These are phyloP conservation scores for Saccharomycopsis microspora DNA, from an alignment of 805 yeast genomes.

Conservation along the genomic window DNA sequence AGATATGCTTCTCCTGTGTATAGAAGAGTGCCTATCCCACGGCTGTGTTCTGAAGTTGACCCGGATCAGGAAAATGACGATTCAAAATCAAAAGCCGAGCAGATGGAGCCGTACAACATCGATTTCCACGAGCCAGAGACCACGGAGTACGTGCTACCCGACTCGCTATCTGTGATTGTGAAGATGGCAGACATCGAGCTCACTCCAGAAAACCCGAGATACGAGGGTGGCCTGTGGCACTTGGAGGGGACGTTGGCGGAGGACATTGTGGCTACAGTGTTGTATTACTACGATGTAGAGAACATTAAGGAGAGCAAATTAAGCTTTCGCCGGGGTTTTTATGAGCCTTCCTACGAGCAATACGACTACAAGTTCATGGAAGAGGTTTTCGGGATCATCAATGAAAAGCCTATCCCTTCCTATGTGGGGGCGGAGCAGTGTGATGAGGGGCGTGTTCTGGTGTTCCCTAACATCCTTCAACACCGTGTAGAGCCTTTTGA, in stretches of 20 bases:
- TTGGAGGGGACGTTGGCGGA: slow-evolving; percentile 32
- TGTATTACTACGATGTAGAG: slow-evolving; percentile 30
- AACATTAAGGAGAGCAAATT: slow-evolving; percentile 27
- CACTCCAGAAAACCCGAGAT: slow-evolving; percentile 29
- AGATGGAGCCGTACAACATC: too few species aligned
- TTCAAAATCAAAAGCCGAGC: too few species aligned
- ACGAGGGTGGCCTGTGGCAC: slow-evolving; percentile 33
- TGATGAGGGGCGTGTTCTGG: slow-evolving; percentile 22
- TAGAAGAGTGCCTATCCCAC: slow-evolving; percentile 2
- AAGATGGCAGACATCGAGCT: slow-evolving; percentile 31
- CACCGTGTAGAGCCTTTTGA: slow-evolving; percentile 30
- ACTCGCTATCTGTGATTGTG: slow-evolving; percentile 20
- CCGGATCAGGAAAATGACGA: slow-evolving; percentile 21
- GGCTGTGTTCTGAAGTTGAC: slow-evolving; percentile 5
- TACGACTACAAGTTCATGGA: slow-evolving; percentile 21
- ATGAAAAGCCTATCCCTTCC: slow-evolving; percentile 22
- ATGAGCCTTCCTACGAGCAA: slow-evolving; percentile 28
- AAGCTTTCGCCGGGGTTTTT: slow-evolving; percentile 23
- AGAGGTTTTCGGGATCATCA: slow-evolving; percentile 23
- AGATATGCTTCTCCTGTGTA: slow-evolving; percentile 8
- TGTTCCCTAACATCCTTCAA: slow-evolving; percentile 30
- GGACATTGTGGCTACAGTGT: slow-evolving; percentile 29
- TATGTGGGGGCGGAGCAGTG: slow-evolving; percentile 22
- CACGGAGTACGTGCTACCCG: too few species aligned
- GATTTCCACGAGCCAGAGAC: too few species aligned